Percentiles rank a stretch among this genome's conserved stretches.
These are phyloP conservation scores for Bipolaris victoriae DNA, from an alignment of 2,329 filamentous ascomycete genomes.

Conservation along the genomic window DNA sequence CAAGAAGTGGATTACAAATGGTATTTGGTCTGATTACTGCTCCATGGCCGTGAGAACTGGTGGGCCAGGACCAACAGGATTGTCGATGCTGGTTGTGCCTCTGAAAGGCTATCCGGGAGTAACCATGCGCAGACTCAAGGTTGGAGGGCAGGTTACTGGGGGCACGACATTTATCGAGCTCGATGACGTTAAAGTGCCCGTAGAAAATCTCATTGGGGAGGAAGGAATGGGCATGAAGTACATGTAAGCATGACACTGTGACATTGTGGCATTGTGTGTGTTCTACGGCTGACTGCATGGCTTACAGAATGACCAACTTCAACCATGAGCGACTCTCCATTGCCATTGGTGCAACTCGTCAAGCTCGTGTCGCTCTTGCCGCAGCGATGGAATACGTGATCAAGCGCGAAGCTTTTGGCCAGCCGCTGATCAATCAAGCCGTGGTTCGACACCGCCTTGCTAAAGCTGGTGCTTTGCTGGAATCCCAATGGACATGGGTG, in stretches of 20 bases:
- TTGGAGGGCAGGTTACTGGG: slow-evolving; percentile 67
- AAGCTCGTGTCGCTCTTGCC: slow-evolving; percentile 65
- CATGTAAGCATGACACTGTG: slow-evolving; percentile 47
- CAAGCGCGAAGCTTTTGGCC: slow-evolving; percentile 71
- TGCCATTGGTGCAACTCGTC: slow-evolving; percentile 67
- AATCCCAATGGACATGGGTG: slow-evolving; percentile 74
- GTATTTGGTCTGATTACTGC: slow-evolving; percentile 71
- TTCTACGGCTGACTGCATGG: not conserved
- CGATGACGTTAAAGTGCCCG: slow-evolving; percentile 74
- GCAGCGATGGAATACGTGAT: slow-evolving; percentile 68
- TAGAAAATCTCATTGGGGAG: slow-evolving; percentile 70
- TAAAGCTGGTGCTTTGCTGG: slow-evolving; percentile 70
- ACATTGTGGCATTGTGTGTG: not conserved
- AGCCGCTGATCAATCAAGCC: slow-evolving; percentile 73
- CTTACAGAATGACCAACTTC: slow-evolving; percentile 70
- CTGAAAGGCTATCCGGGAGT: slow-evolving; percentile 72
- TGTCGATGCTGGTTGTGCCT: slow-evolving; percentile 73
- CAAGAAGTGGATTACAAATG: slow-evolving; percentile 72
- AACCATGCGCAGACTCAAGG: slow-evolving; percentile 69
- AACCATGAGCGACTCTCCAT: slow-evolving; percentile 77
- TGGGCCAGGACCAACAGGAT: slow-evolving; percentile 65
- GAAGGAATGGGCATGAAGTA: slow-evolving; percentile 77
- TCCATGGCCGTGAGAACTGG: slow-evolving; percentile 78
- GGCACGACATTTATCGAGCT: slow-evolving; percentile 79
- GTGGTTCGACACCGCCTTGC: slow-evolving; percentile 76